A percentile compares a stretch with the other conserved stretches of the same genome.
These are phyloP conservation scores for Scheffersomyces ergatensis DNA, from an alignment of 805 yeast genomes.

Conservation along the genomic window DNA sequence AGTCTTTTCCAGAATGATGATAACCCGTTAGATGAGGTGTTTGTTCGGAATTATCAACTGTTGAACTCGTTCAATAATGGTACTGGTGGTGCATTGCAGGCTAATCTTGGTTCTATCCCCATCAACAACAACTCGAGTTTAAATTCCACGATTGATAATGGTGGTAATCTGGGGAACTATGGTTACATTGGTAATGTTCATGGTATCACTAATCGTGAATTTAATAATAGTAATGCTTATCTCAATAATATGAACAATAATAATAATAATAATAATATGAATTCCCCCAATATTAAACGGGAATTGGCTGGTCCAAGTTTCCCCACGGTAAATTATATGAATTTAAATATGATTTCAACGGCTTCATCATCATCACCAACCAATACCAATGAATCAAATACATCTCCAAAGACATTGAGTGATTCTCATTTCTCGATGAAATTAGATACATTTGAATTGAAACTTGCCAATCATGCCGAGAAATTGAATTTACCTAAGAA, in stretches of 20 bases:
- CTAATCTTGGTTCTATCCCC: not conserved
- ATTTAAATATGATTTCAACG: slow-evolving; percentile 17
- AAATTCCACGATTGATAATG: not conserved
- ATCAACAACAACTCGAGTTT: too few relatives aligned
- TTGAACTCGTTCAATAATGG: not conserved
- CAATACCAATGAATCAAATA: slow-evolving; percentile 21
- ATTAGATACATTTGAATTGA: slow-evolving; percentile 9
- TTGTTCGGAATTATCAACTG: slow-evolving; percentile 12
- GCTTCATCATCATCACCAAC: slow-evolving; percentile 30
- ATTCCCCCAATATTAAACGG: too few relatives aligned
- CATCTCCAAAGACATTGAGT: slow-evolving; percentile 7
- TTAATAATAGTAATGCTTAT: too few relatives aligned
- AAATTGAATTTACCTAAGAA: slow-evolving; percentile 22
- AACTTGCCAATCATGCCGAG: slow-evolving; percentile 16
- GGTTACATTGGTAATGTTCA: not conserved
- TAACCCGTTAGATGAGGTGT: slow-evolving; percentile 39
- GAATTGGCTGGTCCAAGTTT: not conserved
- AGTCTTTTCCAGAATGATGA: slow-evolving; percentile 33
- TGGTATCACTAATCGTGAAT: not conserved
- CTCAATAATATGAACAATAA: not conserved
- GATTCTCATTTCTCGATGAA: not conserved
- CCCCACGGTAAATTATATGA: not conserved
- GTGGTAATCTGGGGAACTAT: too few relatives aligned
- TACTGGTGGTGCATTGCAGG: not conserved
- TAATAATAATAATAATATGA: not conserved